Percentiles rank a stretch among this genome's conserved stretches.
Evolutionary conservation across 2,329 filamentous ascomycete genomes (phyloP).

Genomic region (Ceratocystis smalleyi): DNA sequence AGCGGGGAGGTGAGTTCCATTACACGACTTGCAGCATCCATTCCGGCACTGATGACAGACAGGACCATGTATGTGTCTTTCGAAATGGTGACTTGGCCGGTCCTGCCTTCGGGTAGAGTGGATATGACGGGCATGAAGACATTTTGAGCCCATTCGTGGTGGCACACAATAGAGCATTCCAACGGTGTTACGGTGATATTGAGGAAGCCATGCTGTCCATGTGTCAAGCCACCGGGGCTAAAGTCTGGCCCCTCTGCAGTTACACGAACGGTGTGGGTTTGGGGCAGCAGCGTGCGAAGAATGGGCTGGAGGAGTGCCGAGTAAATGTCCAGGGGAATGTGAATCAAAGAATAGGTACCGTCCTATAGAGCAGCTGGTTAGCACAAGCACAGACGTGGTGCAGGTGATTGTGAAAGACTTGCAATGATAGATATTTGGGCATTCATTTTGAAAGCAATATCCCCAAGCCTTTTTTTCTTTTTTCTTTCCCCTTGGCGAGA

Average conservation of each 20-base stretch:
- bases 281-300: constrained; percentile 65
- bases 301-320: constrained; percentile 71
- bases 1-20: constrained; percentile 82
- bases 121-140: constrained; percentile 61
- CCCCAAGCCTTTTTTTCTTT: no score
- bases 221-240: constrained; percentile 18
- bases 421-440: constrained; percentile 44
- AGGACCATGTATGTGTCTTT: constrained; percentile 75
- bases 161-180: constrained; percentile 85
- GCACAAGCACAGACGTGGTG: neutral
- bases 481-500: neutral
- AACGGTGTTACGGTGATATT: constrained; percentile 87
- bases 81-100: constrained; percentile 53
- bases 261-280: constrained; percentile 30
- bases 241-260: constrained; percentile 21
- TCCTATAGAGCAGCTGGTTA: constrained; percentile 40
- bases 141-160: constrained; percentile 53
- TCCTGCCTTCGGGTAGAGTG: constrained; percentile 39
- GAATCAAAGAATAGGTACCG: constrained; percentile 72
- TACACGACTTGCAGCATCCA: constrained; percentile 82
- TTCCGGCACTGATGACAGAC: constrained; percentile 74
- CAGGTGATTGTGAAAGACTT: constrained; percentile 22
- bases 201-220: constrained; percentile 58
- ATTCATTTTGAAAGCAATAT: constrained; percentile 28
- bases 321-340: constrained; percentile 71